Conservation (phyloP, 2,329 filamentous ascomycete genomes). For the Diplocarpon mali region DNA sequence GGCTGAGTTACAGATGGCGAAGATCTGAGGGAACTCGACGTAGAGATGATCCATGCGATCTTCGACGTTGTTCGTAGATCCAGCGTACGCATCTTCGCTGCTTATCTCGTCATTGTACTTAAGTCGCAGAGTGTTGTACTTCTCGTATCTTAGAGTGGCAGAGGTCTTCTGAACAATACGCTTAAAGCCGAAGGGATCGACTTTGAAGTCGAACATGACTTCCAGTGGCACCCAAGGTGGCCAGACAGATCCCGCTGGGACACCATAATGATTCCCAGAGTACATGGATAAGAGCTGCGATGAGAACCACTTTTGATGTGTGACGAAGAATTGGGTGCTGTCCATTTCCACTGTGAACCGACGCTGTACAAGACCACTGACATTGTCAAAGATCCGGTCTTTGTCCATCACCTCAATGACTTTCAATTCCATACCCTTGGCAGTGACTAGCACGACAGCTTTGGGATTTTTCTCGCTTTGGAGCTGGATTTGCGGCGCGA, state of each 20-base stretch:
- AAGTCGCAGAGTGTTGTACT: slow-evolving; percentile 91
- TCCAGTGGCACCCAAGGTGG: slow-evolving; percentile 98
- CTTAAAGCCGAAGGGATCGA: slow-evolving; percentile 95
- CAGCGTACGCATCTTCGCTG: slow-evolving; percentile 43
- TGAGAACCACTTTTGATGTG: slow-evolving; percentile 81
- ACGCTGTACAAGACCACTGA: slow-evolving; percentile 89
- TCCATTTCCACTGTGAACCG: slow-evolving; percentile 94
- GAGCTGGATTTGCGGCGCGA: slow-evolving; percentile 94
- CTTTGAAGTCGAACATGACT: slow-evolving; percentile 93
- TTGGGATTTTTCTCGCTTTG: slow-evolving; percentile 98
- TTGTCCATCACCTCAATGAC: slow-evolving; percentile 98
- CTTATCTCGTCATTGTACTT: slow-evolving; percentile 91
- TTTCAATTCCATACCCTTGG: slow-evolving; percentile 97
- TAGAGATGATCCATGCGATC: slow-evolving; percentile 90
- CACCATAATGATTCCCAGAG: slow-evolving; percentile 85
- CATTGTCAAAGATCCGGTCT: slow-evolving; percentile 77
- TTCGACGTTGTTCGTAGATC: slow-evolving; percentile 49
- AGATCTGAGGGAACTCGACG: slow-evolving; percentile 90
- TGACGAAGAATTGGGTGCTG: slow-evolving; percentile 96
- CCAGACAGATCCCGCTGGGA: slow-evolving; percentile 76
- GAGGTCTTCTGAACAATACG: slow-evolving; percentile 95
- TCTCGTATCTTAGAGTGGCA: slow-evolving; percentile 87
- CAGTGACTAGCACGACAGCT: slow-evolving; percentile 90
- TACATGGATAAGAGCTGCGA: slow-evolving; percentile 84
- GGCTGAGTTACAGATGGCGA: slow-evolving; percentile 90